Evolutionary conservation across 1,284 basidiomycete species (phyloP).

Genomic region (Exobasidium rhododendri): DNA sequence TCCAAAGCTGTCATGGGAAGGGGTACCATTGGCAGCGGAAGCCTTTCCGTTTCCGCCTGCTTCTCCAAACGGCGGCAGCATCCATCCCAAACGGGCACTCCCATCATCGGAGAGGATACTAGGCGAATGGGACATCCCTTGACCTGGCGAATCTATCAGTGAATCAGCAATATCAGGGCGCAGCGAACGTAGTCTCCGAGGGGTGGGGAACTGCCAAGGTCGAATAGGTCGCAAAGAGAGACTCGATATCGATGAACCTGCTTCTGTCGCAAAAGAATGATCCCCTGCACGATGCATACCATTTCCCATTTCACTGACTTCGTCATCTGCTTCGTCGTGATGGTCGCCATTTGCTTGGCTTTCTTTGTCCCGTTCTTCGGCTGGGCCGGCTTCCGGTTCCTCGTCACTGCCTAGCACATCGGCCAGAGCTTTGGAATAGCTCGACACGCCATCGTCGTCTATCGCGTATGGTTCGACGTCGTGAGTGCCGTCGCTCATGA

Average conservation of each 20-base stretch:
- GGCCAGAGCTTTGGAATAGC: slow-evolving; percentile 7
- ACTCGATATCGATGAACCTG: slow-evolving; percentile 1
- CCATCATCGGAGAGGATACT: background rate
- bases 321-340: background rate
- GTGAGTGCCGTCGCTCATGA: background rate
- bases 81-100: background rate
- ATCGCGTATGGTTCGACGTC: background rate
- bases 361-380: background rate
- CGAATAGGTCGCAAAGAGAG: background rate
- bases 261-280: slow-evolving; percentile 10
- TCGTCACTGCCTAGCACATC: slow-evolving; percentile 19
- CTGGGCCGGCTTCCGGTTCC: slow-evolving; percentile 4
- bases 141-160: background rate
- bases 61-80: slow-evolving; percentile 10
- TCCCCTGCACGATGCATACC: background rate
- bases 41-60: background rate
- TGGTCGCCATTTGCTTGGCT: background rate
- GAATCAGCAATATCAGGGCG: background rate
- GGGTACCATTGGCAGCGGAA: background rate
- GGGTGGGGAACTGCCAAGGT: slow-evolving; percentile 9
- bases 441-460: background rate
- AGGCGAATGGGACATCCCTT: background rate
- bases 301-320: slow-evolving; percentile 1
- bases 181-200: slow-evolving; percentile 1
- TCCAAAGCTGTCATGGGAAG: background rate